Base-by-base conservation (phyloP, 2,329 filamentous ascomycete genomes). In the Talaromyces marneffei region DNA sequence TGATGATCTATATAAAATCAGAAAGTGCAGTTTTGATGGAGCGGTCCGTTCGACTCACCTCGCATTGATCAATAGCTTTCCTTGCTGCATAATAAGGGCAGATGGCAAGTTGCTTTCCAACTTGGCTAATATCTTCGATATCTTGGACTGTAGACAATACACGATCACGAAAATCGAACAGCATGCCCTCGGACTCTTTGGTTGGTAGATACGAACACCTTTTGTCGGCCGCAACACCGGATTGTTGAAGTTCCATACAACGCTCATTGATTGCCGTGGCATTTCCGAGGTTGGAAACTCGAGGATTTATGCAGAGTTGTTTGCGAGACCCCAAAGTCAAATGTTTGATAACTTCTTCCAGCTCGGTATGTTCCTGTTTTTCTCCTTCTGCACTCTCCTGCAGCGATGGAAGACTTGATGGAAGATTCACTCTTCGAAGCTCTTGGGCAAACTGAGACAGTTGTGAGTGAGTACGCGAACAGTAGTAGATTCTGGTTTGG, bases 11-110 rank as follows among this genome's bases (percentile, higher is more conserved):
- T 33, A 55, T 23, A 9, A n/a, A 4, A 54, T 60, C 4, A 61
- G 37, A 53, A 8, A 2, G 3, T 33, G 5, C 27, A 29, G 12
- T 12, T 25, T 27, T 16, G 29, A 63, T 63, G 23, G 65, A 33
- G 27, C 20, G 37, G 39, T 46, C 18, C 20, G 55, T 10, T 29
- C 31, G 18, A 61, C 75, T 66, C 64, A 84, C 83, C 74, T 97
- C 92, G 42, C 91, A 89, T 9, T 88, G 84, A 18, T 87, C 86
- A n/a, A 96, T 87, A 0, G 90, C 89, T 2, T 89, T 83, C 54
- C 94, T 84, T 0, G 93, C 93, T n/a, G 93, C 92, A 75, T 99
- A 99, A 73, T 99, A 99, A 0, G 94, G 93, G 71, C 94, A 99
- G 4, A 97, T 84, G 0, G 87, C 85, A 33, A 97, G 80, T 55